Base-by-base conservation (phyloP, 1,284 basidiomycete species). In the Moniliophthora roreri region DNA sequence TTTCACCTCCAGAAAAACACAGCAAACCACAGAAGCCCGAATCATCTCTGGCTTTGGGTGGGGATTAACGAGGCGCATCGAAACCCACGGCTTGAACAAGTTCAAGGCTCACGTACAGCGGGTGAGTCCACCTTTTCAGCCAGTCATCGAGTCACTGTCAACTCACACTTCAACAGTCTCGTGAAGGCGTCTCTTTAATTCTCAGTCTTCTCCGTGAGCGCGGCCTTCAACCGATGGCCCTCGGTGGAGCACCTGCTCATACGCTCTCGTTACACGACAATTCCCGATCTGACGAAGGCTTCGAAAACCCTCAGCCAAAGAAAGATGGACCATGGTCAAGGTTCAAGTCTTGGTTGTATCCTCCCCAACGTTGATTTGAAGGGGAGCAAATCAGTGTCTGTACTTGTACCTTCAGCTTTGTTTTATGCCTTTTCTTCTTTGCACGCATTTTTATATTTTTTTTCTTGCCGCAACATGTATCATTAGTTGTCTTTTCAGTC, bases 91-190 rank as follows among this genome's bases (percentile, higher is more conserved):
- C 26, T 65, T 91, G 52, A 80, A 80, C 28, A 81, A 79, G 54
- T 91, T 92, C 73, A 89, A 91, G 67, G 79, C 85, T 24, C 87
- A 92, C 62, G 73, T 92, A 41, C 89, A 92, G 69, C 75, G 81
- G 63, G 89, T 86, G 62, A 34, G 79, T 70, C 55, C 40, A 21
- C 48, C 24, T 36, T 13, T 37, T 44, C 18, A 54, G 6, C 28
- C 36, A 51, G 51, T 44, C 39, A 23, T 16, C 26, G 34, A 46
- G 41, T 44, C 50, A 41, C 47, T 64, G 54, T 55, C 56, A 65
- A n/a, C 62, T 59, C 44, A 51, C 21, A 48, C 37, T 49, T 37
- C 50, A 54, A 48, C 58, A 92, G 89, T 92, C 90, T 60, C 87
- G 90, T 39, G 88, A 91, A 66, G 90, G 90, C 11, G 82, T 92